Evolutionary conservation across 1,139 yeast species (phyloP), one percentile per base, ranked within the genome.

Genomic region (Protomyces pachydermus): DNA sequence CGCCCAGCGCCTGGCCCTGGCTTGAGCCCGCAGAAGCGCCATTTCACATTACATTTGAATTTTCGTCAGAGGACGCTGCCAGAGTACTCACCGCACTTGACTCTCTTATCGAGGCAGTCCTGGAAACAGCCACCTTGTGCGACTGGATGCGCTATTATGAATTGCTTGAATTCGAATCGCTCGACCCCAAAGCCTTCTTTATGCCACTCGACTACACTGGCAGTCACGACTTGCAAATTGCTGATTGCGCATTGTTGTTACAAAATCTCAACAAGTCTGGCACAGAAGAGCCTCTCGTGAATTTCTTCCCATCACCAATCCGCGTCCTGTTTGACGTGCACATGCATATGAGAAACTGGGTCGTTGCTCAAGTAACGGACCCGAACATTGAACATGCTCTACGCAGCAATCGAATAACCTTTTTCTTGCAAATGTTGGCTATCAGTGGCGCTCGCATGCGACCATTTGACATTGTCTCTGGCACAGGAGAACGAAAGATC

Each of bases 121-220:
- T 87, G 71, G 79, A 78, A 38, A 81, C 85, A 25, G 82, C 88
- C 32, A 80, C 84, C 39, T 74, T 85, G 18, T 84, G 82, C 67
- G 96, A 91, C 72, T 93, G 98, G 97, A 79, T 90, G 67, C 81
- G 81, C 65, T 81, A 86, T 6, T 88, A 83, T 72, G 95, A 90
- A 72, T 77, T 86, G 1, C 75, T 93, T 63, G 97, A 91, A 72
- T 77, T 82, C 52, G 86, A 88, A 66, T 83, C 84, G 2, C 76
- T 80, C 8, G 81, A 78, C 56, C 77, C 84, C 0, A 77, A 83
- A 23, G 82, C 86, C 2, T 77, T 90, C 65, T 85, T 87, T 73
- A 2, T 45, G 16, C 16, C 56, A n/a, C 52, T 52, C 39, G 61
- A 72, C 3, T 71, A 75, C 3, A 77, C 77, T 9, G 74, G 77